Evolutionary conservation across 129 eudicot species (phyloP), one percentile per base, ranked within the genome.

Genomic region (Arctium minus): DNA sequence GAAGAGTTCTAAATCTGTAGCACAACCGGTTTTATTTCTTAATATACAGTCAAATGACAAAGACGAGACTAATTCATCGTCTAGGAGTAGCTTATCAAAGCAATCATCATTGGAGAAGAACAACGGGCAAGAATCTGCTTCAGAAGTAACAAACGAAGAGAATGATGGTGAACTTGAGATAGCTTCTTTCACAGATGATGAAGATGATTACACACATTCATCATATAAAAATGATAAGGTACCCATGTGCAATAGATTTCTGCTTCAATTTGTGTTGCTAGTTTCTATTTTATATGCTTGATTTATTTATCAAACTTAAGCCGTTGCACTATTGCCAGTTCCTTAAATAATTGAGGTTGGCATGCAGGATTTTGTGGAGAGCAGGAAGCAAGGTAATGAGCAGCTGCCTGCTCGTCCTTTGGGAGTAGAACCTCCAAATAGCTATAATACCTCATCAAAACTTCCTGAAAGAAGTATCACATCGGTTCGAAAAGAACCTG

Each of bases 41-140:
- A 90, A 50, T 27, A 56, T 93, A 38, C 93, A 93, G 82, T 92
- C 91, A 29, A 82, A 89, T 77, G 97, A 90, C 27, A 95, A 85
- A 79, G 96, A 86, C 1, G 83, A 88, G 87, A 81, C 91, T 32
- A 88, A 72, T 78, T 81, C 94, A 22, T 89, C 97, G 18, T 84
- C 89, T 64, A 81, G 22, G 38, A 74, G 84, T 39, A 82, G 89
- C 62, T 74, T 89, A 40, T 89, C 97, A n/a, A 90, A 88, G 86
- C 85, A 87, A 71, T 80, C 77, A 0, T 84, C 94, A 6, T 74
- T 91, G 69, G 95, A 89, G 22, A 91, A 87, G 71, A 88, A 84
- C 35, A 88, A 84, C 35, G 90, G 90, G 38, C 87, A 82, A 73
- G 94, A 87, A 39, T 87, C 86, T 67, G 84, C 86, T 4, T 86